phyloP scores from a whole-genome alignment of 2,329 filamentous ascomycete species.

The Cordyceps militaris region DNA sequence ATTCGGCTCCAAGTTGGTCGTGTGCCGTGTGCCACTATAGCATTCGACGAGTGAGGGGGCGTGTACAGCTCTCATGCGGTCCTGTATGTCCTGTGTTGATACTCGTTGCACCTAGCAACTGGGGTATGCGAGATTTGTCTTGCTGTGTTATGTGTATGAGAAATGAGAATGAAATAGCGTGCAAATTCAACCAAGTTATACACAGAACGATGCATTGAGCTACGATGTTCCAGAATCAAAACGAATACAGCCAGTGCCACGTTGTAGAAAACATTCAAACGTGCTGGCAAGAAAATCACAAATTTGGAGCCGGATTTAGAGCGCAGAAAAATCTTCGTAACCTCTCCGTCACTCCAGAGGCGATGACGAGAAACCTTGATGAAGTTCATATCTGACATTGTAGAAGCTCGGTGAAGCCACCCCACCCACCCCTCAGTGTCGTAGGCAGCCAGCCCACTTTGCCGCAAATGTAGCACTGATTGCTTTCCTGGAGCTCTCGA shows the following conservation, averaged over 20 bases:
- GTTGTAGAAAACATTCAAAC: too few relatives aligned
- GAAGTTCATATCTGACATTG: background rate
- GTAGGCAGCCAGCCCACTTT: slow-evolving; percentile 20
- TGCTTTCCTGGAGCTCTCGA: slow-evolving; percentile 20
- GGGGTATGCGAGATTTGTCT: background rate
- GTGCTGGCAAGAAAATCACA: background rate
- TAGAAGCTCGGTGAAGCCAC: slow-evolving; percentile 14
- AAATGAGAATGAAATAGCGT: slow-evolving; percentile 3
- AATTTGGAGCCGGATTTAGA: too few relatives aligned
- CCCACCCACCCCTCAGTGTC: slow-evolving; percentile 24
- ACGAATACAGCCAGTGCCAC: too few relatives aligned
- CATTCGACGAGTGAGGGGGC: background rate
- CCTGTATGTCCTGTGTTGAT: background rate
- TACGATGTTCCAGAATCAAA: background rate
- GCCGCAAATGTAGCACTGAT: slow-evolving; percentile 26
- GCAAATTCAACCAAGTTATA: background rate
- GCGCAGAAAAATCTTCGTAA: too few relatives aligned
- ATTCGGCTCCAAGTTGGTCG: background rate
- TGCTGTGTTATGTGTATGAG: slow-evolving; percentile 1
- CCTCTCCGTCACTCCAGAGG: too few relatives aligned
- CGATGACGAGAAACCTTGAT: too few relatives aligned
- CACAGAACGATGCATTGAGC: background rate
- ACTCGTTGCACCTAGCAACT: background rate
- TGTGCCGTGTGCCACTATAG: background rate
- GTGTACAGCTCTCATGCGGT: background rate